phyloP scores from a whole-genome alignment of 2,329 filamentous ascomycete genomes.

The Colletotrichum sp. region DNA sequence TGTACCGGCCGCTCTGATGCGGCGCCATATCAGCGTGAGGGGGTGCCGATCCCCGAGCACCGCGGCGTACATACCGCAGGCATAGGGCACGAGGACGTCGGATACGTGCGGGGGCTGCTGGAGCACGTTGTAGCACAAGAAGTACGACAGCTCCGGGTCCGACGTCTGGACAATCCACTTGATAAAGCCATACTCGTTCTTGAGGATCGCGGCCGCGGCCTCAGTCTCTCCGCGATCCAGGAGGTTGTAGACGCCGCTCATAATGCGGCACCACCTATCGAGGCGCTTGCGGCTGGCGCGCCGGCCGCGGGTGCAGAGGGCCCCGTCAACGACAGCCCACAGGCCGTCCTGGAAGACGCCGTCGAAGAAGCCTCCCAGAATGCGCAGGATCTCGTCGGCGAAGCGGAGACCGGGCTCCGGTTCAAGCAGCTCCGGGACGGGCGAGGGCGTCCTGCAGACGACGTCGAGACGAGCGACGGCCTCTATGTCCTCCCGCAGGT shows the following conservation, averaged over 20 bases:
- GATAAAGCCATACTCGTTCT: neutral
- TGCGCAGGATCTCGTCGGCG: neutral
- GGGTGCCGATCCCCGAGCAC: neutral
- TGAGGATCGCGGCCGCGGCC: neutral
- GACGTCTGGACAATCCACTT: neutral
- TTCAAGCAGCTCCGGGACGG: neutral
- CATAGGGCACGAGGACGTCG: neutral
- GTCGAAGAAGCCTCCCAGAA: neutral
- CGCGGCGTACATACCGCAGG: neutral
- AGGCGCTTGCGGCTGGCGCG: neutral
- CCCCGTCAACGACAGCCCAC: neutral
- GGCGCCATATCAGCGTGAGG: neutral
- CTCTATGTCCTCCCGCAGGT: neutral
- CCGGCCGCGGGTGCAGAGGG: neutral
- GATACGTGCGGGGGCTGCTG: neutral
- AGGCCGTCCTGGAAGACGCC: neutral
- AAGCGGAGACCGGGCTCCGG: neutral
- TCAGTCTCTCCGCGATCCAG: accelerated
- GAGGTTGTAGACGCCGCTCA: neutral
- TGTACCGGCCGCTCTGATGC: accelerated
- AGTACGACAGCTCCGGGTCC: neutral
- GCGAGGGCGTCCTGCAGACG: neutral
- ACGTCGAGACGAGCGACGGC: neutral
- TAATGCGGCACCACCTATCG: accelerated
- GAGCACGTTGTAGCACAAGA: neutral